Evolutionary conservation across 495 filamentous ascomycete species (phyloP), one percentile per base, ranked within the genome.

Genomic region (Chlorociboria aeruginascens): DNA sequence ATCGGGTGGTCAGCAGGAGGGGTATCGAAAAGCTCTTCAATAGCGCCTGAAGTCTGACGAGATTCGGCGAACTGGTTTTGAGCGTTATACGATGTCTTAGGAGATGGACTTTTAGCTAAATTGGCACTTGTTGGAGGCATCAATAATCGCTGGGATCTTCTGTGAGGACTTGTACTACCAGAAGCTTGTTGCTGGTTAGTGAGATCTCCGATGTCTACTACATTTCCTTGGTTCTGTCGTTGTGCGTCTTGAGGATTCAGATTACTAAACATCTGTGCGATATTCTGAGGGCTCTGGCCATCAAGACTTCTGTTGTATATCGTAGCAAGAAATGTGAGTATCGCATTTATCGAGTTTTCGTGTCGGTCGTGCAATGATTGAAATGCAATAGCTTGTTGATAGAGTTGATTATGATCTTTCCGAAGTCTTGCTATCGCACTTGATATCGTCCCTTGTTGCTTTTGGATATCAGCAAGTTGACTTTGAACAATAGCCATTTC

Each of bases 321-420:
- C 8, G 92, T 96, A 13, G 92, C 93, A 3, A 98, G 74, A 62
- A 97, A 98, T 30, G 88, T 95, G 12, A 98, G 71, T 54, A 98
- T 97, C 20, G 93, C 92, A 56, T 95, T 97, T 61, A 98, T 98
- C 8, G 89, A 95, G 57, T 88, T 95, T 62, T 98, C 93, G 58
- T 98, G 92, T 30, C 93, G 82, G 43, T 89, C 88, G 58, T 98
- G 92, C 60, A 92, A 77, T 31, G 79, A 82, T 61, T 95, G 89
- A 63, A 96, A 96, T 46, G 85, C 82, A 37, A 83, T 72, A 0
- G 90, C 88, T 62, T 97, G 92, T 33, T 88, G 81, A 55, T 87
- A 94, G 8, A 96, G 77, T 49, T 90, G 81, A 49, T 85, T 79
- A 63, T 97, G 89, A 53, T 96, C 87, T 55, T 84, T 76, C 16